Base-by-base conservation (phyloP, 2,329 filamentous ascomycete species). In the Epichloe sibirici region DNA sequence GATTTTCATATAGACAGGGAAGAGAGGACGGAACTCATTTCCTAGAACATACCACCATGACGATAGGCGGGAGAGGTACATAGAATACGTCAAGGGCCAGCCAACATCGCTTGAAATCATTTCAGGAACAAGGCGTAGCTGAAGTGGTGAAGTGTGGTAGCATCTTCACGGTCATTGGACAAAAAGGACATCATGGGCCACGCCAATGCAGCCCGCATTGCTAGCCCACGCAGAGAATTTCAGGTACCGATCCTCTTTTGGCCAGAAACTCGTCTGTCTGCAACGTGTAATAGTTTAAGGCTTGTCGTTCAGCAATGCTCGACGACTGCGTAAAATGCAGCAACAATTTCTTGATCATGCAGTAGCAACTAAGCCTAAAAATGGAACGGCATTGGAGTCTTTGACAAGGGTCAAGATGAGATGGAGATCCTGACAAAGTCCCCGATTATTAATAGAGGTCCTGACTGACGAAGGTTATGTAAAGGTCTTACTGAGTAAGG, bases 81-180 rank as follows among this genome's bases (percentile, higher is more conserved):
- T 21, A 21, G 17, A 21, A 21, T 21, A 21, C 17, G 43, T 34
- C 38, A 23, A 43, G 12, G 25, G 23, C 35, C 39, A 43, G 28
- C 28, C 28, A 31, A 31, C 7, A 5, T 11, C 17, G 25, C 17
- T 21, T 52, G 21, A 15, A 48, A 3, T 50, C 52, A 35, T 56
- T 62, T 61, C 62, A 65, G 62, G 64, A 65, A 66, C 62, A 65
- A 65, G 64, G 63, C 49, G 55, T 66, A 63, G 63, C 57, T 58
- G 53, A 37, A 51, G 34, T 42, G 25, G 42, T 13, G 11, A 47
- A 51, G 48, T 47, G 57, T 56, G 50, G 52, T 49, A 42, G 46
- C 43, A 35, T 51, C 46, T 42, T 44, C 34, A 31, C 48, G 39
- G 15, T 28, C 21, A 53, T 54, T 53, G 52, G 52, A 28, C 42